Evolutionary conservation across 2,329 filamentous ascomycete genomes (phyloP).

Genomic region (Xylaria sp.): DNA sequence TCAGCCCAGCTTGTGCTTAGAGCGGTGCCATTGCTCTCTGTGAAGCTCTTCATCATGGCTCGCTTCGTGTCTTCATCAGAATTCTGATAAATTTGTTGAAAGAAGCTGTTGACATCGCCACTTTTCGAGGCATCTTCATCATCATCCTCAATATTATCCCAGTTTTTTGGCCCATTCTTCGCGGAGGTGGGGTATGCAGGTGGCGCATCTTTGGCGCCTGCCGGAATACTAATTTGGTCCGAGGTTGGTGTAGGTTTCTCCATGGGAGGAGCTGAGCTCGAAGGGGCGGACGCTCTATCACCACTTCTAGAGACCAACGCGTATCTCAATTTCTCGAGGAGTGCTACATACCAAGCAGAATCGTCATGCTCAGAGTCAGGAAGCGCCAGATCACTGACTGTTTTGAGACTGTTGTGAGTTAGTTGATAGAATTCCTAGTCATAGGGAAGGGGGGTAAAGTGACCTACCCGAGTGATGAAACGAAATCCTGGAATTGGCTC

Average conservation of each 20-base stretch:
- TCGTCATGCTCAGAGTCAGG: conserved; percentile 33
- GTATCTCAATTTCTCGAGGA: conserved; percentile 41
- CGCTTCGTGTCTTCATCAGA: conserved; percentile 83
- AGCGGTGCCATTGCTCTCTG: conserved; percentile 92
- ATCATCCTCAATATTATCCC: conserved; percentile 77
- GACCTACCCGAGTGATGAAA: conserved; percentile 43
- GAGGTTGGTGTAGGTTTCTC: conserved; percentile 28
- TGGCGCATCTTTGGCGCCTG: conserved; percentile 34
- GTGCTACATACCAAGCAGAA: conserved; percentile 44
- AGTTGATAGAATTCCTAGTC: conserved; percentile 21
- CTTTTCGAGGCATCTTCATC: conserved; percentile 68
- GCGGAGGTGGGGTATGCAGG: conserved; percentile 89
- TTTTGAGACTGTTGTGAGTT: conserved; percentile 40
- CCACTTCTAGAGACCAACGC: conserved; percentile 37
- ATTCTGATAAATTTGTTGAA: conserved; percentile 86
- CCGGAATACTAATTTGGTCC: conserved; percentile 25
- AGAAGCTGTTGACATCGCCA: conserved; percentile 80
- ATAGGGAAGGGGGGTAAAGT: background rate
- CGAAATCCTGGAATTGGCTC: conserved; percentile 39
- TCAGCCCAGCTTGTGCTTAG: conserved; percentile 93
- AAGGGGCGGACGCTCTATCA: conserved; percentile 28
- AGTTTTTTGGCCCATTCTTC: conserved; percentile 84
- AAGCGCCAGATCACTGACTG: conserved; percentile 39
- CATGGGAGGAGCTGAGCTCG: conserved; percentile 24
- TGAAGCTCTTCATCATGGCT: conserved; percentile 98